These are phyloP conservation scores for Helotiales sp. DNA, from an alignment of 2,329 filamentous ascomycete genomes.

Conservation along the genomic window DNA sequence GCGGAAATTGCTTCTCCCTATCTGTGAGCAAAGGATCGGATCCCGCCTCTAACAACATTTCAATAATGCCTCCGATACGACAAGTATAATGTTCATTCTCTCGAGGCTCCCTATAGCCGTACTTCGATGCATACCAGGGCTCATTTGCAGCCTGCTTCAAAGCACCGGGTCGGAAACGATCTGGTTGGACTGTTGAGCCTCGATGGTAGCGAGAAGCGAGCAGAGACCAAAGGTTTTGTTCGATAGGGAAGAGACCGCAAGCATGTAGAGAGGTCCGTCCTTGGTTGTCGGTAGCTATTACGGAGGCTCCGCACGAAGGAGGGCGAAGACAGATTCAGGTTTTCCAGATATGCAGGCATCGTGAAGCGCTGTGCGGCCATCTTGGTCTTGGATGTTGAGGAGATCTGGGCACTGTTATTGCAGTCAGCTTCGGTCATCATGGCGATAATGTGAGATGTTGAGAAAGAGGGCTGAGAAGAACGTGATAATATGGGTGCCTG, in stretches of 20 bases:
- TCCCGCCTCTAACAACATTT: slow-evolving; percentile 20
- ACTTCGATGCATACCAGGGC: not conserved
- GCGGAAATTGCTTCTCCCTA: not conserved
- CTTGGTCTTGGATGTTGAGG: not conserved
- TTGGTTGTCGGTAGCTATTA: slow-evolving; percentile 18
- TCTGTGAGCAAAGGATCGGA: not conserved
- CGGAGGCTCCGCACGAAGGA: slow-evolving; percentile 8
- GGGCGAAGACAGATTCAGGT: not conserved
- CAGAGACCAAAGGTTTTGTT: slow-evolving; percentile 8
- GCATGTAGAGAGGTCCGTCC: slow-evolving; percentile 3
- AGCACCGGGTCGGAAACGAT: not conserved
- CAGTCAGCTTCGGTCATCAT: not conserved
- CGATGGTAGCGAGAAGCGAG: not conserved
- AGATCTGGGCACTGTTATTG: not conserved
- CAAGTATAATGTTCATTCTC: not conserved
- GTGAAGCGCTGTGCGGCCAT: not conserved
- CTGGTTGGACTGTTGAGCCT: not conserved
- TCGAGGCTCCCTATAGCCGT: not conserved
- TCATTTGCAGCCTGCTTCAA: not conserved
- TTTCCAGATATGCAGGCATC: not conserved
- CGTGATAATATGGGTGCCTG: not conserved
- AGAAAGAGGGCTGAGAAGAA: not conserved
- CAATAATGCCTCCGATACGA: not conserved
- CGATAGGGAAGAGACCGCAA: slow-evolving; percentile 9
- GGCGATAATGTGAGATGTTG: not conserved